phyloP scores from a whole-genome alignment of 441 rosid genomes.

The Erodium moschatum region DNA sequence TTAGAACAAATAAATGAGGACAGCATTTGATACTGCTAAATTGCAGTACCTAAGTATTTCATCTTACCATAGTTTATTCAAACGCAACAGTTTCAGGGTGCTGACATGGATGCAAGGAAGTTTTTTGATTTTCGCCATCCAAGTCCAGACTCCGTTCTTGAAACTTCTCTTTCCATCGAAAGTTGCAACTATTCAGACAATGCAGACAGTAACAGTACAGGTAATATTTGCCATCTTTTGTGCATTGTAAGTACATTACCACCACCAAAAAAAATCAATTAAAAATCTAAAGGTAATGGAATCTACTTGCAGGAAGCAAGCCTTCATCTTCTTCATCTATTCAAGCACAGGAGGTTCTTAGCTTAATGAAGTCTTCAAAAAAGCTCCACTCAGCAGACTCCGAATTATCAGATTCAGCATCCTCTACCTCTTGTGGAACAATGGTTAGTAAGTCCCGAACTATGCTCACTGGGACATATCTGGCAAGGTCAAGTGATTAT shows the following conservation, averaged over 20 bases:
- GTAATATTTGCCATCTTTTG: constrained; percentile 20
- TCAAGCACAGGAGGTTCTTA: constrained; percentile 40
- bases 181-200: constrained; percentile 60
- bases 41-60: background rate
- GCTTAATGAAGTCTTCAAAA: constrained; percentile 28
- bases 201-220: constrained; percentile 38
- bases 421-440: constrained; percentile 38
- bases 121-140: constrained; percentile 38
- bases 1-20: no score
- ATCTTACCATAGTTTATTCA: constrained; percentile 3
- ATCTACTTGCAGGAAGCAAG: constrained; percentile 39
- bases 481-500: constrained; percentile 34
- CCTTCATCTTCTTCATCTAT: constrained; percentile 34
- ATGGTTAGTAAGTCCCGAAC: constrained; percentile 21
- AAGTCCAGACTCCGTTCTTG: constrained; percentile 67
- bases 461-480: background rate
- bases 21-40: no score
- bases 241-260: background rate
- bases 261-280: no score
- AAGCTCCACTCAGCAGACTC: constrained; percentile 35
- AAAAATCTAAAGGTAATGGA: background rate
- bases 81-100: constrained; percentile 32
- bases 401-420: constrained; percentile 62
- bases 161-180: constrained; percentile 46
- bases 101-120: constrained; percentile 36